A percentile compares a stretch with the other conserved stretches of the same genome.
Evolutionary conservation across 768 basidiomycete genomes (phyloP).

Genomic region (Termitomyces sp.): DNA sequence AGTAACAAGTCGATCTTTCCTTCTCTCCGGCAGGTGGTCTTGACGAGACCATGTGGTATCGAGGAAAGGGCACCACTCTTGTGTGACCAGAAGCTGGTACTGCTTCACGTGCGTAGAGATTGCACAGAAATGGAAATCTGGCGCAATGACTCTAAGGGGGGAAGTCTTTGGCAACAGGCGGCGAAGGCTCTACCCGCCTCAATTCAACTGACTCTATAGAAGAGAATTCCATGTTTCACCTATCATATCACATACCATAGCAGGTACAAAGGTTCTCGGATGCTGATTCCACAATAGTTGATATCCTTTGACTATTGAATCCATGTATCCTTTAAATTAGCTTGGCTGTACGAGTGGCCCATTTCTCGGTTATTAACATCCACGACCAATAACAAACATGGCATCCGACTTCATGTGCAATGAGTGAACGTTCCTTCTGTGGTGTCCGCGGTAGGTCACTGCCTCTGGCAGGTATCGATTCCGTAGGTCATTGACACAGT

Average conservation of each 20-base stretch:
- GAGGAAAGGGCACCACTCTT: constrained; percentile 18
- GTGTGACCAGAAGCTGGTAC: constrained; percentile 17
- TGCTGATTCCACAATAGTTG: background rate
- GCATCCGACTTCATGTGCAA: constrained; percentile 11
- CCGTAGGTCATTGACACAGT: constrained; percentile 22
- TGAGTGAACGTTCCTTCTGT: constrained; percentile 26
- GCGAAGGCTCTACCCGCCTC: constrained; percentile 9
- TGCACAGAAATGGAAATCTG: constrained; percentile 32
- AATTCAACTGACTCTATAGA: constrained; percentile 13
- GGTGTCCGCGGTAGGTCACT: constrained; percentile 15
- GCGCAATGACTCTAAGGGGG: constrained; percentile 25
- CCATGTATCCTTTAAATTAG: background rate
- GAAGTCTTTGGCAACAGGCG: constrained; percentile 27
- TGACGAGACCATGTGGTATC: constrained; percentile 23
- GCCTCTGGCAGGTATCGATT: constrained; percentile 20
- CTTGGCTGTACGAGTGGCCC: no score
- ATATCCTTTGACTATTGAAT: background rate
- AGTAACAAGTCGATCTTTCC: constrained; percentile 20
- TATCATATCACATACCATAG: background rate
- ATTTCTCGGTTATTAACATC: no score
- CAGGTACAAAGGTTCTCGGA: background rate
- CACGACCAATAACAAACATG: no score
- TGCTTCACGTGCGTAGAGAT: constrained; percentile 23
- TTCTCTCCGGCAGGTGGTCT: constrained; percentile 23
- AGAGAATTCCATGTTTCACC: background rate